These are phyloP conservation scores for Jacaranda mimosifolia DNA, from an alignment of 257 asterid species.

Conservation along the genomic window DNA sequence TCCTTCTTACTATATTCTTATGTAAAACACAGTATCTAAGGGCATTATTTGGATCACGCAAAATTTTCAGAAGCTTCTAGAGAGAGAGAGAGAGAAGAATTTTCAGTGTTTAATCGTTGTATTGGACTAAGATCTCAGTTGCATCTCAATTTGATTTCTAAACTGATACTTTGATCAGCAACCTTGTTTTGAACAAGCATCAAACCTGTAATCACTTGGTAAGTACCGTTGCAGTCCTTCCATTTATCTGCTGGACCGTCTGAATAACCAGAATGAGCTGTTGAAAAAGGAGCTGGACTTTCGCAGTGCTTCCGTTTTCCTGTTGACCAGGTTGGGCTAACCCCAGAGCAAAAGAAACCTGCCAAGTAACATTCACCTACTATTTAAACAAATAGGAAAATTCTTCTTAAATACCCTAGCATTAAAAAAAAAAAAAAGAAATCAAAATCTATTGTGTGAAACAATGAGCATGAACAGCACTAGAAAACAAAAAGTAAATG, in stretches of 20 bases:
- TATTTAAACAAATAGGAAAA: not conserved
- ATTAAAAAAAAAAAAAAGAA: no score
- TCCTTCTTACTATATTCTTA: not conserved
- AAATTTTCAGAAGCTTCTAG: not conserved
- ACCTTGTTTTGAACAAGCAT: conserved; percentile 10
- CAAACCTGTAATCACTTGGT: conserved; percentile 43
- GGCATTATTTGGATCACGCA: not conserved
- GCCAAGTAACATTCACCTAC: conserved; percentile 21
- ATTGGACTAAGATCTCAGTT: not conserved
- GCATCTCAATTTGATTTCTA: not conserved
- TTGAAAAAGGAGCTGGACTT: conserved; percentile 30
- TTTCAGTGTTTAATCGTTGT: not conserved
- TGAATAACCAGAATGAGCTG: not conserved
- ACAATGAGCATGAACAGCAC: not conserved
- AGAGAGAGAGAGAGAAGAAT: not conserved
- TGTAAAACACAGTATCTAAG: not conserved
- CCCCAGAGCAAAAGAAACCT: conserved; percentile 33
- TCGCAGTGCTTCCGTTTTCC: conserved; percentile 53
- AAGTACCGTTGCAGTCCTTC: conserved; percentile 24
- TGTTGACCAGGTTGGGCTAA: conserved; percentile 30
- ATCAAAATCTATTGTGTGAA: not conserved
- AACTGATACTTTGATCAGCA: not conserved
- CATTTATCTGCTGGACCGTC: conserved; percentile 32
- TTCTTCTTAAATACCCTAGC: not conserved
- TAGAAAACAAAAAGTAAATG: not conserved